Conservation (phyloP, 352 stramenopile genomes). For the Phytophthora ramorum region DNA sequence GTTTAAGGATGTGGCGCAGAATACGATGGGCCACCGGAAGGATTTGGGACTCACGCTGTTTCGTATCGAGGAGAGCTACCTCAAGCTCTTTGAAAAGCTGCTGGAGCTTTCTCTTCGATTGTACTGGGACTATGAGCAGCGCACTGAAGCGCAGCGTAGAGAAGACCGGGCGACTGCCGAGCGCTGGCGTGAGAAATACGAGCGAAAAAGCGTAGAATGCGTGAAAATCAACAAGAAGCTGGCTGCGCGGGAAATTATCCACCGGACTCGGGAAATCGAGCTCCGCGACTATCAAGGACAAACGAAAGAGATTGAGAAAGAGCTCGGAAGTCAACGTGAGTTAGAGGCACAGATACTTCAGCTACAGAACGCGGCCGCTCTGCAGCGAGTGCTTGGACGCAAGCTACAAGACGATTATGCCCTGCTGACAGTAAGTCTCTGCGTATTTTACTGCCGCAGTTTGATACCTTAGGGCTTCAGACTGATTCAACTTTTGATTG, state of each 20-base stretch:
- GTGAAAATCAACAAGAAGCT: conserved; percentile 60
- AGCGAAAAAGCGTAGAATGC: conserved; percentile 50
- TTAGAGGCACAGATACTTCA: conserved; percentile 55
- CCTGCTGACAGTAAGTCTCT: conserved; percentile 42
- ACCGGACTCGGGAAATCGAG: conserved; percentile 58
- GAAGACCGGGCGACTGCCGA: conserved; percentile 51
- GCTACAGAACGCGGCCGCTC: conserved; percentile 40
- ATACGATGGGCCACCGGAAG: conserved; percentile 68
- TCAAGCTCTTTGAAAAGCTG: conserved; percentile 81
- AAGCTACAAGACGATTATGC: conserved; percentile 42
- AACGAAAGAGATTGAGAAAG: conserved; percentile 43
- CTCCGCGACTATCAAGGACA: conserved; percentile 56
- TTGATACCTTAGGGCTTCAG: not conserved
- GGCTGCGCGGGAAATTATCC: conserved; percentile 60
- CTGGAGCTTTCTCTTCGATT: conserved; percentile 73
- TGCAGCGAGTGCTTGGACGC: conserved; percentile 37
- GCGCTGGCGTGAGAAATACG: conserved; percentile 62
- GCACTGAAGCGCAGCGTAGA: conserved; percentile 51
- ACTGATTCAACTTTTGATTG: not conserved
- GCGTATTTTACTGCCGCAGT: conserved; percentile 12
- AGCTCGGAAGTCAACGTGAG: conserved; percentile 38
- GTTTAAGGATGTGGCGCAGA: conserved; percentile 71
- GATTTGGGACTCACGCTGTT: conserved; percentile 71
- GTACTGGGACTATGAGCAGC: conserved; percentile 77
- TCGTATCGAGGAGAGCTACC: conserved; percentile 76